Evolutionary conservation across 768 basidiomycete genomes (phyloP).

Genomic region (Boletus rufocinnamomeus): DNA sequence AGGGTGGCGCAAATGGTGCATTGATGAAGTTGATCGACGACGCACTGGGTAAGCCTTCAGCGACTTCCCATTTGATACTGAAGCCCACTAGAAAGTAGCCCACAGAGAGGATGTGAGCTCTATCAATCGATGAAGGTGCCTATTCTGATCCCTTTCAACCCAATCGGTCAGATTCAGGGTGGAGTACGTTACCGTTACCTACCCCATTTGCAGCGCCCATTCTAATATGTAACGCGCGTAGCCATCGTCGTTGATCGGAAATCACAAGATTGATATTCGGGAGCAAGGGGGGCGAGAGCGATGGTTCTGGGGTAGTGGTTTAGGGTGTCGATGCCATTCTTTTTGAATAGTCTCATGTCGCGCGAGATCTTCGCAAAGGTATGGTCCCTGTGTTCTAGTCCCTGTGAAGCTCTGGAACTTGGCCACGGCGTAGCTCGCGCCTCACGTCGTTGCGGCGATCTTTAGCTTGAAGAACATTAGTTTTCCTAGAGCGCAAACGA

Average conservation of each 20-base stretch:
- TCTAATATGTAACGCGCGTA: conserved; percentile 11
- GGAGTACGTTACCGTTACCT: conserved; percentile 38
- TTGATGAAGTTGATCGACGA: conserved; percentile 48
- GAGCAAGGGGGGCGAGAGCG: conserved; percentile 26
- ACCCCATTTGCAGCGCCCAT: neutral
- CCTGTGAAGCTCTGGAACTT: conserved; percentile 18
- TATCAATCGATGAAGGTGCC: conserved; percentile 1
- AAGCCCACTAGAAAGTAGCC: conserved; percentile 40
- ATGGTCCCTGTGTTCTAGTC: neutral
- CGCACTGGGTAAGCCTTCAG: conserved; percentile 45
- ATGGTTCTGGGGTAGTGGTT: neutral
- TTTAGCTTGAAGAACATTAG: conserved; percentile 44
- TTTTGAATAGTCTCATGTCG: conserved; percentile 35
- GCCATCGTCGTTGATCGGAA: conserved; percentile 11
- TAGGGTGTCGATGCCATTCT: neutral
- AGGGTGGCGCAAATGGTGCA: conserved; percentile 26
- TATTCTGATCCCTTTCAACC: conserved; percentile 37
- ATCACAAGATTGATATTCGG: conserved; percentile 11
- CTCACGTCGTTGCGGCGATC: conserved; percentile 46
- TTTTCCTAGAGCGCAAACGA: conserved; percentile 6
- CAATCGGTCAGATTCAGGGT: conserved; percentile 38
- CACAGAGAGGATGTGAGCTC: conserved; percentile 31
- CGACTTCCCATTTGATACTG: neutral
- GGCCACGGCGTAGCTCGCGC: conserved; percentile 39
- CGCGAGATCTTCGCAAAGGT: conserved; percentile 29